Conservation (phyloP, 2,329 filamentous ascomycete species). For the Penicillium sclerotiorum region DNA sequence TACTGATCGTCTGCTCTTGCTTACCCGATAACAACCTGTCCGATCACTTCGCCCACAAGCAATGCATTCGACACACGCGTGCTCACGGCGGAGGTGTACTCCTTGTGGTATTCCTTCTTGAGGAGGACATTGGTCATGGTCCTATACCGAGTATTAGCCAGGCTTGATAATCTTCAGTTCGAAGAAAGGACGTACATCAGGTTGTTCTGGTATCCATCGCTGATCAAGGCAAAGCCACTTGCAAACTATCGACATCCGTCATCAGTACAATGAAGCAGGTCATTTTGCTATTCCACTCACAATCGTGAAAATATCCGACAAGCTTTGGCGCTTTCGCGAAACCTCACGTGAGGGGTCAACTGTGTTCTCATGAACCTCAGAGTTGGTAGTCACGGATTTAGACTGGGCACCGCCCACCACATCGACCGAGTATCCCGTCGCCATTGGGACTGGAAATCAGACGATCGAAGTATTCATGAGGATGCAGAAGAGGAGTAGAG, state of each 20-base stretch:
- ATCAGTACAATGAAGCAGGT: not conserved
- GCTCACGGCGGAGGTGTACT: constrained; percentile 30
- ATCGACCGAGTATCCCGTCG: not conserved
- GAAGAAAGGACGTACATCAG: constrained; percentile 22
- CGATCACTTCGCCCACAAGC: constrained; percentile 32
- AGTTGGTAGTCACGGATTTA: not conserved
- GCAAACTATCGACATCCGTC: constrained; percentile 21
- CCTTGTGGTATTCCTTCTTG: constrained; percentile 27
- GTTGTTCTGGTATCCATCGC: constrained; percentile 36
- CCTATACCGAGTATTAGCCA: constrained; percentile 11
- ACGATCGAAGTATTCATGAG: not conserved
- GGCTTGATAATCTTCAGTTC: not conserved
- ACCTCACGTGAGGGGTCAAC: constrained; percentile 14
- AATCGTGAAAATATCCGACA: constrained; percentile 33
- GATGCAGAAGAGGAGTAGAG: too few species aligned
- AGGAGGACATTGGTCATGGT: constrained; percentile 35
- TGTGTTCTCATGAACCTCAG: constrained; percentile 3
- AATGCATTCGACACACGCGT: constrained; percentile 34
- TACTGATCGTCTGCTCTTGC: too few species aligned
- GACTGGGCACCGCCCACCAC: not conserved
- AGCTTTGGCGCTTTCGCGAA: constrained; percentile 24
- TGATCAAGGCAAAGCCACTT: constrained; percentile 33
- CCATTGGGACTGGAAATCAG: not conserved
- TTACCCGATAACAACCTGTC: constrained; percentile 31
- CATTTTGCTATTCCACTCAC: constrained; percentile 16